Evolutionary conservation across 2,329 filamentous ascomycete species (phyloP), one percentile per base, ranked within the genome.

Genomic region (Beauveria medogensis): DNA sequence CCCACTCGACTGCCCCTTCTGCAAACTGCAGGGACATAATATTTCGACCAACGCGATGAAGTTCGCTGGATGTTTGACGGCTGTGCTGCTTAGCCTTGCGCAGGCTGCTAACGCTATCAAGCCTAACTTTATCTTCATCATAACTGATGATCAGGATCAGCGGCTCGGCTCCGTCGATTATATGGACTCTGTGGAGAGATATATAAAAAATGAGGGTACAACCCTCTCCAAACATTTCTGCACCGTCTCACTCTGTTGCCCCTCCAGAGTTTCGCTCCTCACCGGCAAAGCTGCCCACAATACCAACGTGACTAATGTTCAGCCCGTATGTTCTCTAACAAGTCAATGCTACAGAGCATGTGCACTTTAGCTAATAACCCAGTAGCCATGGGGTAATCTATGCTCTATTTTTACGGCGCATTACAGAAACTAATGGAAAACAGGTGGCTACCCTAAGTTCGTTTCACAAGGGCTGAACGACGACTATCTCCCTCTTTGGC

Each of bases 121-220:
- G 53, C 78, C 81, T 0, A 88, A 88, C 66, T 81, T 88, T 57
- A 73, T 89, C 37, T 86, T 89, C 67, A 80, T 88, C 63, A 74
- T 88, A 37, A 86, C 84, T 0, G 86, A 89, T 64, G 86, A 89
- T 64, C 86, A 88, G 66, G 85, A 88, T 66, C 72, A 84, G 12
- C 80, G 84, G 61, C 75, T 88, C 68, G 74, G 83, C 60, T 88
- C 85, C 0, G 65, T 87, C 3, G 73, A 80, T 1, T 85, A 86
- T 65, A 83, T 83, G 70, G 83, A 82, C 0, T 71, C 77, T 4
- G 74, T 86, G 0, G 72, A 80, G 48, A 79, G 82, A 63, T 77
- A 84, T 64, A 67, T 89, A 2, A 71, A 76, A 8, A 74, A 83
- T 3, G 72, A 83, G 56, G 86, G 85, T 0, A 86, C 83, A 0